A percentile compares a stretch with the other conserved stretches of the same genome.
Evolutionary conservation across 768 basidiomycete species (phyloP).

Genomic region (Clitopilus passeckerianus): DNA sequence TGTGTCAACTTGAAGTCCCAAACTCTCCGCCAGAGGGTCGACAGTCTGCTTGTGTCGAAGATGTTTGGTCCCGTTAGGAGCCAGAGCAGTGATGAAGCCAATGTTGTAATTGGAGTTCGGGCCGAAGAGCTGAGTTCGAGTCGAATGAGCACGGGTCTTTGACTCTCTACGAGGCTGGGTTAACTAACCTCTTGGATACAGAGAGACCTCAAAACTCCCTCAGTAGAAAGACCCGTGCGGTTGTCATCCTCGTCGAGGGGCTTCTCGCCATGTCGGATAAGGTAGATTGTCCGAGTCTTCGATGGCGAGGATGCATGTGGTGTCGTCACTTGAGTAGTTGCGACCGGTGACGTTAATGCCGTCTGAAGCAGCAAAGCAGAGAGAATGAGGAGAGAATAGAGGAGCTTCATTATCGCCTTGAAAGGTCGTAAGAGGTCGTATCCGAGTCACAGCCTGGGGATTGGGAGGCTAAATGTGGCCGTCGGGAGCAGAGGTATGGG

Average conservation of each 20-base stretch:
- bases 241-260: neutral
- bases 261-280: neutral
- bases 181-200: neutral
- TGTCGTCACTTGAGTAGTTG: too few species aligned
- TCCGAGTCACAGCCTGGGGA: too few species aligned
- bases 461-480: too few species aligned
- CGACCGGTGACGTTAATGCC: too few species aligned
- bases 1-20: neutral
- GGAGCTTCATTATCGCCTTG: too few species aligned
- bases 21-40: neutral
- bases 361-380: too few species aligned
- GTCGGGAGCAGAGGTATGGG: too few species aligned
- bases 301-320: neutral
- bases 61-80: neutral
- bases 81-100: neutral
- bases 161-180: neutral
- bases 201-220: neutral
- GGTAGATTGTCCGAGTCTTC: neutral
- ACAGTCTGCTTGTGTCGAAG: neutral
- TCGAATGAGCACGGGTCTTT: neutral
- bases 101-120: neutral
- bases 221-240: neutral
- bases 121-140: neutral
- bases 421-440: too few species aligned
- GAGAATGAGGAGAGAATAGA: too few species aligned